Percentiles rank a stretch among this genome's conserved stretches.
Conservation (phyloP, 1,139 yeast genomes). For the Blastobotrys aristatus region DNA sequence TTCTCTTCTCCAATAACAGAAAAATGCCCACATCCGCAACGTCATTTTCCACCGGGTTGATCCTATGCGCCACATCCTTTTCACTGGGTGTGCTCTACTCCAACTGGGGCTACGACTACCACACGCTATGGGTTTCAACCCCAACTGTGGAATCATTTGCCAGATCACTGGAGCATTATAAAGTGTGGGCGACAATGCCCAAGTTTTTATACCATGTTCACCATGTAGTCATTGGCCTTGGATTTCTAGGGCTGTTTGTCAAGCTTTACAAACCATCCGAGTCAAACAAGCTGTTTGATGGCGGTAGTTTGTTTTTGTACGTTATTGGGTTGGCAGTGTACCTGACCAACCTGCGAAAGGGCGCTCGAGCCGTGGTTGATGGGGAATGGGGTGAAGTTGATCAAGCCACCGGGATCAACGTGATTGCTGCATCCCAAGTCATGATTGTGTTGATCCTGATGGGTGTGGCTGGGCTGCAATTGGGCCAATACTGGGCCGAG, state of each 20-base stretch:
- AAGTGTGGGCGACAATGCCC: slow-evolving; percentile 64
- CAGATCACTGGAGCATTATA: slow-evolving; percentile 66
- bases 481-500: slow-evolving; percentile 85
- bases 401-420: slow-evolving; percentile 77
- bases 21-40: slow-evolving; percentile 32
- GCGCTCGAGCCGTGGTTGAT: slow-evolving; percentile 60
- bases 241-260: slow-evolving; percentile 66
- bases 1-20: too few relatives aligned
- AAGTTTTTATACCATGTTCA: slow-evolving; percentile 52
- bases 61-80: slow-evolving; percentile 54
- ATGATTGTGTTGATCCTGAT: slow-evolving; percentile 65
- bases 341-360: slow-evolving; percentile 80
- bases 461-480: slow-evolving; percentile 80
- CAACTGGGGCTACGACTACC: slow-evolving; percentile 76
- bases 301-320: slow-evolving; percentile 69
- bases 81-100: slow-evolving; percentile 73
- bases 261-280: slow-evolving; percentile 82
- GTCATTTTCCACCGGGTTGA: slow-evolving; percentile 35
- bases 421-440: slow-evolving; percentile 83
- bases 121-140: slow-evolving; percentile 61
- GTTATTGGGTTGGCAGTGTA: slow-evolving; percentile 73
- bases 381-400: slow-evolving; percentile 95
- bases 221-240: slow-evolving; percentile 56
- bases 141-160: slow-evolving; percentile 52
- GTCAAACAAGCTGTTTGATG: slow-evolving; percentile 82